Conservation (phyloP, 768 basidiomycete species). For the Termitomyces sp. region DNA sequence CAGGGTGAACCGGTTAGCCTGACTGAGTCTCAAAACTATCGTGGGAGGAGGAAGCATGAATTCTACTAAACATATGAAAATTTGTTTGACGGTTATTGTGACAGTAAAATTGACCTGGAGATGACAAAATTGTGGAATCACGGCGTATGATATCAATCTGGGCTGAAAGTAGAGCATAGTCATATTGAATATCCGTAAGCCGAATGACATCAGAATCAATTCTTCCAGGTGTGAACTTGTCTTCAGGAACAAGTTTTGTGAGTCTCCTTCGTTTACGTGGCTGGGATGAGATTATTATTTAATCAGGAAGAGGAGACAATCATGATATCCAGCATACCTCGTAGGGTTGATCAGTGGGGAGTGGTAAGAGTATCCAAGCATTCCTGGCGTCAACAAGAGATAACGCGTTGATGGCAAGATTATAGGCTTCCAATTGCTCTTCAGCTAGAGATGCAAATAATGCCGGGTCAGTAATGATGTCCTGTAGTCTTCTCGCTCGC, state of each 20-base stretch:
- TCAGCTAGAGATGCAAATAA: slow-evolving; percentile 44
- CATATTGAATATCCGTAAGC: slow-evolving; percentile 73
- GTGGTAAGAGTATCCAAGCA: slow-evolving; percentile 77
- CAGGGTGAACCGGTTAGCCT: slow-evolving; percentile 70
- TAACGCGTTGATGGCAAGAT: slow-evolving; percentile 85
- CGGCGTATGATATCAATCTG: slow-evolving; percentile 68
- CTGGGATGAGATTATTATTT: slow-evolving; percentile 27
- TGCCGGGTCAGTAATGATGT: slow-evolving; percentile 36
- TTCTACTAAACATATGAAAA: slow-evolving; percentile 27
- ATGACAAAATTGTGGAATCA: slow-evolving; percentile 55
- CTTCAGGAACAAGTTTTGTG: slow-evolving; percentile 72
- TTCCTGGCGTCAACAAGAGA: slow-evolving; percentile 74
- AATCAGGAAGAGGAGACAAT: slow-evolving; percentile 2
- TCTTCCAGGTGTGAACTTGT: slow-evolving; percentile 55
- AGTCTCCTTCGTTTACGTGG: slow-evolving; percentile 67
- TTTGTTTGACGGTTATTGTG: background rate
- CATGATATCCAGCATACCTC: slow-evolving; percentile 37
- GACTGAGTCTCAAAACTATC: slow-evolving; percentile 73
- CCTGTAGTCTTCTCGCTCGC: slow-evolving; percentile 74
- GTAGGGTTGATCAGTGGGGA: slow-evolving; percentile 36
- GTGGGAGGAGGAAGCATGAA: slow-evolving; percentile 51
- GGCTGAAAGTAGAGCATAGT: slow-evolving; percentile 70
- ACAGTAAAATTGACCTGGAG: slow-evolving; percentile 50
- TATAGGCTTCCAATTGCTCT: slow-evolving; percentile 74
- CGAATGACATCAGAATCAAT: slow-evolving; percentile 75